Evolutionary conservation across 2,329 filamentous ascomycete genomes (phyloP), one percentile per base, ranked within the genome.

Genomic region (Cladosporium sp.): DNA sequence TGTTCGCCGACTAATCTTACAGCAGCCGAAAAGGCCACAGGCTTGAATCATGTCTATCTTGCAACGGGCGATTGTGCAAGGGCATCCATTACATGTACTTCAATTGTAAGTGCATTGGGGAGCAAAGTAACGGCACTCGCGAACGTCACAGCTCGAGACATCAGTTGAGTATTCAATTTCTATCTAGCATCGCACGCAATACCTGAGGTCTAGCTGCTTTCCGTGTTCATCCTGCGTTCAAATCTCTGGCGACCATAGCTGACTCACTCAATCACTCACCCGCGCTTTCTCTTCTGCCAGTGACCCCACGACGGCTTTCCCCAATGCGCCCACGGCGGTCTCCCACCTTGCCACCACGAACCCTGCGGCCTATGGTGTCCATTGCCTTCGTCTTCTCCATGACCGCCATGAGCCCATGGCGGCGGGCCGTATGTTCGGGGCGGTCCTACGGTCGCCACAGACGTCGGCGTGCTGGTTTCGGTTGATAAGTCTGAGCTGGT

Each of bases 301-400:
- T 1, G 25, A 20, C 25, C 15, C 15, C 24, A 20, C n/a, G 15
- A n/a, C 15, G 44, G 25, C 17, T 48, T 48, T 8, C 44, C 44
- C 51, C 40, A 55, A 15, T 47, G 39, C 32, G 40, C 22, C 51
- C 51, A 55, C 17, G 25, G 28, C 28, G 51, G 51, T 20, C 51
- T 35, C 1, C 40, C 39, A 28, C 51, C 39, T 24, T 47, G 24
- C 28, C 40, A 35, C 39, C 40, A 42, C 9, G 49, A 42, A 2
- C 36, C 49, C 3, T n/a, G 36, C 20, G 36, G 36, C 9, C 24
- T 24, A 15, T 49, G 47, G 44, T 39, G 48, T 24, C 34, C 34
- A 12, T 25, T 42, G 7, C 25, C 51, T 15, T 54, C 28, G 15
- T 45, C 28, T 12, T 9, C 19, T 7, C 32, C 51, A 3, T 25